These are phyloP conservation scores for Naganishia friedmannii DNA, from an alignment of 768 basidiomycete genomes.

Conservation along the genomic window DNA sequence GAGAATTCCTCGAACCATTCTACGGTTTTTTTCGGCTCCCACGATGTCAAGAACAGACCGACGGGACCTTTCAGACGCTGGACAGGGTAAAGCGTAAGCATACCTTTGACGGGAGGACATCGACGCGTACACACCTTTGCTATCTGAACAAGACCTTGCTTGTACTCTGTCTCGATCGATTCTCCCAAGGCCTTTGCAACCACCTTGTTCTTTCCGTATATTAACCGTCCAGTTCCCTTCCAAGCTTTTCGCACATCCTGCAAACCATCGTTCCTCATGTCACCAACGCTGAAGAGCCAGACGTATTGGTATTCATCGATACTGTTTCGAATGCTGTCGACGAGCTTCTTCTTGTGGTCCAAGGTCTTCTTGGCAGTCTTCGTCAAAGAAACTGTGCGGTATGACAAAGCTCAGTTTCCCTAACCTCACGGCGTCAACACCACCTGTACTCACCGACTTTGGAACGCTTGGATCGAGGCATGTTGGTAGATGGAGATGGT, in stretches of 20 bases:
- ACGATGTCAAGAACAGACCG: slow-evolving; percentile 87
- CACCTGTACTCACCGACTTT: slow-evolving; percentile 68
- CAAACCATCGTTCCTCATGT: slow-evolving; percentile 90
- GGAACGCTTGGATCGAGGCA: slow-evolving; percentile 85
- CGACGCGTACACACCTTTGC: slow-evolving; percentile 61
- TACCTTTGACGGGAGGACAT: neutral
- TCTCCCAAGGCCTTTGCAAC: slow-evolving; percentile 95
- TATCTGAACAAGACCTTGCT: slow-evolving; percentile 70
- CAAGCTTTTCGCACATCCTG: slow-evolving; percentile 90
- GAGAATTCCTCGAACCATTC: slow-evolving; percentile 92
- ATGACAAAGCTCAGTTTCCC: neutral
- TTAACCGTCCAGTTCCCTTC: slow-evolving; percentile 89
- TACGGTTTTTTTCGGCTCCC: slow-evolving; percentile 80
- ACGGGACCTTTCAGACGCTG: slow-evolving; percentile 94
- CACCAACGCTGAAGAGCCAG: slow-evolving; percentile 91
- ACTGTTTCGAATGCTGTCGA: slow-evolving; percentile 75
- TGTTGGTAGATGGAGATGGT: slow-evolving; percentile 47
- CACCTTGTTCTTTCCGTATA: slow-evolving; percentile 74
- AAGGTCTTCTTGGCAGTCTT: slow-evolving; percentile 91
- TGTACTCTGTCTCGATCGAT: slow-evolving; percentile 80
- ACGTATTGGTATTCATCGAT: slow-evolving; percentile 89
- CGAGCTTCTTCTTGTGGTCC: slow-evolving; percentile 80
- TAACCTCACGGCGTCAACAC: neutral
- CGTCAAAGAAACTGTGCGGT: slow-evolving; percentile 74
- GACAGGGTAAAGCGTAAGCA: neutral